Base-by-base conservation (phyloP, 2,329 filamentous ascomycete species). In the Sporothrix brasiliensis region DNA sequence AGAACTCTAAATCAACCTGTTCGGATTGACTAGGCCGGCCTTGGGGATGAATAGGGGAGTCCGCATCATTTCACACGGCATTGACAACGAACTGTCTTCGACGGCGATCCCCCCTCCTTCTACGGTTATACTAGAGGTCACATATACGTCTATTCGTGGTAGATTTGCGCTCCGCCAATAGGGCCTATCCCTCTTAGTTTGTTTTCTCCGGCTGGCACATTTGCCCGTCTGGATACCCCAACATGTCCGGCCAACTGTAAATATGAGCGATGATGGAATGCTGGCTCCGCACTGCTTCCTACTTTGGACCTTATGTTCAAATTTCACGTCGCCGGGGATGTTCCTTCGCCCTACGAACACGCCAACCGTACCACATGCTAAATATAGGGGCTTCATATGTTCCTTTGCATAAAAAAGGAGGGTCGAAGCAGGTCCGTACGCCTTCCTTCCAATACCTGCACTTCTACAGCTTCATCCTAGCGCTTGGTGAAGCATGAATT, bases 21-120 rank as follows among this genome's bases (percentile, higher is more conserved):
- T 44, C 41, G 10, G 61, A 44, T n/a, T 50, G 61, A 50, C 47
- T 30, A 21, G 14, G 14, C 61, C 61, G 41, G 41, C 13, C 24
- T 34, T 50, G 21, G 24, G 61, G 44, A 21, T 14, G 24, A 16
- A 16, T 44, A 65, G 50, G 30, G 19, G 27, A 49, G 63, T 27
- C 39, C 54, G 41, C 44, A 69, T 52, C 19, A 58, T 54, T 27
- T 9, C 41, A 50, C 54, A 69, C 67, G 53, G 54, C 67, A 61
- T 61, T 68, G 67, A 68, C 67, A 6, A n/a, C 41, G 24, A 27
- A 27, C 65, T 67, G 50, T 52, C 27, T 24, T 66, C 39, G 47
- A 66, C 47, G 50, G n/a, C 65, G 34, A 56, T 67, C 63, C 16
- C 60, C 30, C 47, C 19, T 34, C 14, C 44, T 30, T 50, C 4